Evolutionary conservation across 192 early-diverging fungal genomes (phyloP).

Genomic region (Coemansia sp.): DNA sequence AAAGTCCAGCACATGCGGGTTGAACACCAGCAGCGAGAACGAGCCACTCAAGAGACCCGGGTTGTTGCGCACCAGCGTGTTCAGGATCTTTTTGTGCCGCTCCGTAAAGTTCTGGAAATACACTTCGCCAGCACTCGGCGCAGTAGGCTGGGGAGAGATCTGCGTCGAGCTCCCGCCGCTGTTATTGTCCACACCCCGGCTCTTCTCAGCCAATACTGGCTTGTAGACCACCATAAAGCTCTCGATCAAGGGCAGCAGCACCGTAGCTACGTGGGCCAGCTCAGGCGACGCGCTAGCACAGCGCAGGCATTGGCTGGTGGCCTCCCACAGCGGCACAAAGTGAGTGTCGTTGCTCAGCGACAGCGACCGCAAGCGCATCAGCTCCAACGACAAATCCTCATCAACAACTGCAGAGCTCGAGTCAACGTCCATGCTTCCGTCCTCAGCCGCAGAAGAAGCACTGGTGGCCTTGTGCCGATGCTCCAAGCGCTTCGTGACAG

Average conservation of each 20-base stretch:
- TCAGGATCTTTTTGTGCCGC: slow-evolving; percentile 92
- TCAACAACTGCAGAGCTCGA: slow-evolving; percentile 6
- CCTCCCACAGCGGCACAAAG: slow-evolving; percentile 73
- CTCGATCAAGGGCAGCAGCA: slow-evolving; percentile 91
- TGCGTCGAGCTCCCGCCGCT: slow-evolving; percentile 19
- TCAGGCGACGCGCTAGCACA: slow-evolving; percentile 73
- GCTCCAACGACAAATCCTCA: slow-evolving; percentile 16
- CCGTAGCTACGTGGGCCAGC: slow-evolving; percentile 86
- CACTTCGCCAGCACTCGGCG: slow-evolving; percentile 44
- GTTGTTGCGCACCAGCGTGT: slow-evolving; percentile 97
- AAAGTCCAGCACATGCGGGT: slow-evolving; percentile 96
- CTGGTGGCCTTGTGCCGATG: slow-evolving; percentile 39
- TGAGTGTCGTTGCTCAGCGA: slow-evolving; percentile 39
- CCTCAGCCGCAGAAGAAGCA: too few species aligned
- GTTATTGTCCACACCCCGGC: slow-evolving; percentile 3
- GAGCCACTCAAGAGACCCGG: slow-evolving; percentile 94
- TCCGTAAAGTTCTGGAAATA: slow-evolving; percentile 91
- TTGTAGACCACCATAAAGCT: slow-evolving; percentile 97
- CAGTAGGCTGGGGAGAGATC: slow-evolving; percentile 9
- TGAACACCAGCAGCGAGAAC: slow-evolving; percentile 93
- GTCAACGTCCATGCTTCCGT: slow-evolving; percentile 15
- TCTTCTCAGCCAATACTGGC: slow-evolving; percentile 65
- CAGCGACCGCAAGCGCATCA: slow-evolving; percentile 49
- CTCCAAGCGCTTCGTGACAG: slow-evolving; percentile 39
- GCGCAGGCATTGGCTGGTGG: slow-evolving; percentile 69